Percentiles rank a stretch among this genome's conserved stretches.
Evolutionary conservation across 192 early-diverging fungal species (phyloP).

Genomic region (Coemansia sp.): DNA sequence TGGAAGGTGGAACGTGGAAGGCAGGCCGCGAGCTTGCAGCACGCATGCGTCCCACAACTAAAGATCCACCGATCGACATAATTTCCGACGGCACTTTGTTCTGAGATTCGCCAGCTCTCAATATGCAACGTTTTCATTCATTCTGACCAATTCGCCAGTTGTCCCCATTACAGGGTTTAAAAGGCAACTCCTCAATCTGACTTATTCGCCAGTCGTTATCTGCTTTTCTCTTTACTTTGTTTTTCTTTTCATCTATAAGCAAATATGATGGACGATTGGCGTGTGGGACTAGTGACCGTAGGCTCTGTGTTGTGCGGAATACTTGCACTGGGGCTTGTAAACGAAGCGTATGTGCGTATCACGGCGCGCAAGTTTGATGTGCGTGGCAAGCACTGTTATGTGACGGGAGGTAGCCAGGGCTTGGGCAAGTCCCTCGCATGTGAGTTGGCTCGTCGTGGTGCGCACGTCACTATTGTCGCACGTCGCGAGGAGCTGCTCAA

Average conservation of each 20-base stretch:
- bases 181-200: too few species aligned
- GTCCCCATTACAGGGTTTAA: too few species aligned
- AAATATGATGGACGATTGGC: conserved; percentile 44
- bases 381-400: conserved; percentile 63
- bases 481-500: conserved; percentile 45
- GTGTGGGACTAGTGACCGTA: conserved; percentile 25
- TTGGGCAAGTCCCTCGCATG: conserved; percentile 66
- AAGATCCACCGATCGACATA: conserved; percentile 90
- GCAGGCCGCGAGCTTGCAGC: conserved; percentile 88
- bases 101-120: conserved; percentile 49
- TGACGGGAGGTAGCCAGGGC: conserved; percentile 77
- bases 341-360: conserved; percentile 20
- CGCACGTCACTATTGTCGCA: conserved; percentile 71
- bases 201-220: too few species aligned
- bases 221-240: too few species aligned
- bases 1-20: conserved; percentile 95
- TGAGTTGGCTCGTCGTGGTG: conserved; percentile 65
- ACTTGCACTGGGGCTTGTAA: conserved; percentile 3
- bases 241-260: not conserved
- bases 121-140: too few species aligned
- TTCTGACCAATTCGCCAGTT: too few species aligned
- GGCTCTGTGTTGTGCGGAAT: conserved; percentile 32
- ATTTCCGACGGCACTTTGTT: conserved; percentile 85
- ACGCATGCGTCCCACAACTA: conserved; percentile 69
- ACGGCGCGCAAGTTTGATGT: conserved; percentile 39